Percentiles rank a stretch among this genome's conserved stretches.
Evolutionary conservation across 2,329 filamentous ascomycete species (phyloP).

Genomic region (Metarhizium guizhouense): DNA sequence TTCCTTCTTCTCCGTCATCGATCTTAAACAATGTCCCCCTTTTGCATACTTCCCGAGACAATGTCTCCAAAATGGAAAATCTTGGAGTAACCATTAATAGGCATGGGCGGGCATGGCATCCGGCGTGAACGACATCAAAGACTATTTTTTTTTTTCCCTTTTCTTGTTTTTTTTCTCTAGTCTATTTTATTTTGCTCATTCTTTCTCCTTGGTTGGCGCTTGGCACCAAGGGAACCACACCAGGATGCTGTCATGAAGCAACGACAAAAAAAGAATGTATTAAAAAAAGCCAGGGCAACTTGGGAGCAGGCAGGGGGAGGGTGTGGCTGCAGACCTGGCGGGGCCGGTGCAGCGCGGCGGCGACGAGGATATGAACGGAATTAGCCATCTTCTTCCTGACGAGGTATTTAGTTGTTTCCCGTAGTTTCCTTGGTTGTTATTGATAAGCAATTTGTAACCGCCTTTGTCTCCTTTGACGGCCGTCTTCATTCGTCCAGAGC

Average conservation of each 20-base stretch:
- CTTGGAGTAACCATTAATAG: not conserved
- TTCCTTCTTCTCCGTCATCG: slow-evolving; percentile 3
- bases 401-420: not conserved
- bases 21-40: not conserved
- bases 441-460: not conserved
- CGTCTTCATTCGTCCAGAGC: not conserved
- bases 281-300: not conserved
- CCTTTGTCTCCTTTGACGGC: not conserved
- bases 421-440: not conserved
- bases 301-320: not conserved
- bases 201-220: not conserved
- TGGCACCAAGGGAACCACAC: not conserved
- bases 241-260: not conserved
- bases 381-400: not conserved
- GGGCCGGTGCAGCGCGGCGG: not conserved
- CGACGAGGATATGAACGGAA: not conserved
- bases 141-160: not conserved
- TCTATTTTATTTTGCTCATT: not conserved
- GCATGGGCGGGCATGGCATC: not conserved
- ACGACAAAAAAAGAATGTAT: not conserved
- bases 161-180: not conserved
- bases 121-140: not conserved
- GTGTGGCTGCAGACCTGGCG: not conserved
- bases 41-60: slow-evolving; percentile 4
- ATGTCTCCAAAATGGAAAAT: not conserved